Evolutionary conservation across 306 rosid species (phyloP).

Genomic region (Neltuma alba): DNA sequence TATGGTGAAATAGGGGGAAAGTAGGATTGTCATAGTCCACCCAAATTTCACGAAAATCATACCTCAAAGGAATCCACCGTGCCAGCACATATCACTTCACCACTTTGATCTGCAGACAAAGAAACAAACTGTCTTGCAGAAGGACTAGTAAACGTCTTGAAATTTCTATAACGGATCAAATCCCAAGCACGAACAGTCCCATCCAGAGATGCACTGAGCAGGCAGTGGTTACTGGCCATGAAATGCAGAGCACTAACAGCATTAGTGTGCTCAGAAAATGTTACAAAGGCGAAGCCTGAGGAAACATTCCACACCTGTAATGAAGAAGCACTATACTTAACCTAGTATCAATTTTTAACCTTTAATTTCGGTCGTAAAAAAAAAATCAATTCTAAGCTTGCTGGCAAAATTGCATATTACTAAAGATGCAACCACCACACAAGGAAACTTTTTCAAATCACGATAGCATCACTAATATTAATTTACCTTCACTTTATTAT

Average conservation of each 20-base stretch:
- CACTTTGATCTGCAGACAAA: conserved; percentile 88
- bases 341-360: neutral
- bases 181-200: conserved; percentile 99
- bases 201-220: conserved; percentile 93
- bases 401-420: neutral
- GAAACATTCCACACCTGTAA: conserved; percentile 86
- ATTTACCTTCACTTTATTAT: conserved; percentile 94
- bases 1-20: neutral
- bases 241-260: conserved; percentile 94
- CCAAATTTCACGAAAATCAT: conserved; percentile 28
- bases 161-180: conserved; percentile 82
- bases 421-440: conserved; percentile 3
- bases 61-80: conserved; percentile 96
- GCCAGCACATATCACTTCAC: conserved; percentile 97
- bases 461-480: conserved; percentile 2
- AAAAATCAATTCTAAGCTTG: conserved; percentile 2
- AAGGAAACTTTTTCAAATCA: conserved; percentile 4
- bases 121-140: conserved; percentile 88
- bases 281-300: conserved; percentile 87
- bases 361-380: neutral
- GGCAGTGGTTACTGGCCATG: conserved; percentile 71
- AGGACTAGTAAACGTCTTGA: conserved; percentile 77
- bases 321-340: conserved; percentile 35
- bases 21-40: conserved; percentile 2
- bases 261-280: conserved; percentile 87